Evolutionary conservation across 495 filamentous ascomycete species (phyloP).

Genomic region (Aspergillus asperescens): DNA sequence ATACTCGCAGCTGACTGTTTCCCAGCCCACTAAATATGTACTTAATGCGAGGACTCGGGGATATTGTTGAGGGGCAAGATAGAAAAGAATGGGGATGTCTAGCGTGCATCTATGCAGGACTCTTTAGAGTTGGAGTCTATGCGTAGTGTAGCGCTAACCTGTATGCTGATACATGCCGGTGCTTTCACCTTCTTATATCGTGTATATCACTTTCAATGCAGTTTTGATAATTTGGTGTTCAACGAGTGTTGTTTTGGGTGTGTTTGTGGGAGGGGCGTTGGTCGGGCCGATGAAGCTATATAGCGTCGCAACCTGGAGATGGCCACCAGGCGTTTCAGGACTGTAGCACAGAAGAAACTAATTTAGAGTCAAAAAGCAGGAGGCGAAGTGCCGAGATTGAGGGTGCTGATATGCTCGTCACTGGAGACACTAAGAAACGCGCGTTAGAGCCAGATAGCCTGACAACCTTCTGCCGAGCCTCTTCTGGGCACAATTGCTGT

Average conservation of each 20-base stretch:
- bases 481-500: background rate
- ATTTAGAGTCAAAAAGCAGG: background rate
- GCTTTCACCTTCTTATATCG: conserved; percentile 38
- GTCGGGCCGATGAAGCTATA: background rate
- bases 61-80: conserved; percentile 28
- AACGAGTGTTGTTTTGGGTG: too few species aligned
- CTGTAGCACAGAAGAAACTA: background rate
- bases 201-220: conserved; percentile 48
- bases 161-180: conserved; percentile 42
- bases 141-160: conserved; percentile 28
- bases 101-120: conserved; percentile 24
- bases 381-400: background rate
- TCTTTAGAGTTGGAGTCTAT: conserved; percentile 22
- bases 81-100: conserved; percentile 39
- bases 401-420: background rate
- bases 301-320: background rate
- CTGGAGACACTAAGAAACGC: background rate
- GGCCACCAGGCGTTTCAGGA: background rate
- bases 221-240: conserved; percentile 23
- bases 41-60: conserved; percentile 30
- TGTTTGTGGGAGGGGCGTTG: too few species aligned
- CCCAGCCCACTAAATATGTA: conserved; percentile 41
- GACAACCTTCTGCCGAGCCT: conserved; percentile 2
- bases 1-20: conserved; percentile 15
- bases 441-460: conserved; percentile 7